A percentile compares a stretch with the other conserved stretches of the same genome.
Conservation (phyloP, 441 rosid genomes). For the Arabidopsis lyrata region DNA sequence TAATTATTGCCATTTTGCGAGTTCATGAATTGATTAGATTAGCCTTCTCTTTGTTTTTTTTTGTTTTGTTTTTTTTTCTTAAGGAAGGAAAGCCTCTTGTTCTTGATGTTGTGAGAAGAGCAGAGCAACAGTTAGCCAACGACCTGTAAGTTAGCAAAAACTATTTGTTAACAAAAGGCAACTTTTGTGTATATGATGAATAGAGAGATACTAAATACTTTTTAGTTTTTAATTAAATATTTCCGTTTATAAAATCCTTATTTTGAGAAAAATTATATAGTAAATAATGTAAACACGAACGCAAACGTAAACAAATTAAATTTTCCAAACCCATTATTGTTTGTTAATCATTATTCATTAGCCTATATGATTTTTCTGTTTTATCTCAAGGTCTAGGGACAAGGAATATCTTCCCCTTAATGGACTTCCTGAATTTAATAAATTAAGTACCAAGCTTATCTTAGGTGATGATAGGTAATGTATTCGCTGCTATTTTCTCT, state of each 20-base stretch:
- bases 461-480: slow-evolving; percentile 68
- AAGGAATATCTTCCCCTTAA: slow-evolving; percentile 71
- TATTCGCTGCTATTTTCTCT: neutral
- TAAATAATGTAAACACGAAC: neutral
- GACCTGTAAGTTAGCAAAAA: slow-evolving; percentile 6
- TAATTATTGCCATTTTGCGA: neutral
- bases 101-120: slow-evolving; percentile 37
- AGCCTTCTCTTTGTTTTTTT: neutral
- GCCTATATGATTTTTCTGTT: neutral
- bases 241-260: no score
- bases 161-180: neutral
- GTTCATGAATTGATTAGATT: neutral
- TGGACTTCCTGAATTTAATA: slow-evolving; percentile 64
- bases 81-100: slow-evolving; percentile 38
- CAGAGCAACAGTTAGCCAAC: slow-evolving; percentile 31
- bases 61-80: neutral
- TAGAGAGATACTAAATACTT: neutral
- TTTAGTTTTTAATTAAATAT: no score
- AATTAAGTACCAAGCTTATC: slow-evolving; percentile 65
- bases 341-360: neutral
- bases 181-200: neutral
- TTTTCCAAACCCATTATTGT: neutral
- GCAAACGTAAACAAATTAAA: neutral
- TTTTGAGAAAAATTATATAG: no score
- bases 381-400: slow-evolving; percentile 49